Conservation (phyloP, 1,139 yeast genomes). For the Hyphopichia buzzinii region DNA sequence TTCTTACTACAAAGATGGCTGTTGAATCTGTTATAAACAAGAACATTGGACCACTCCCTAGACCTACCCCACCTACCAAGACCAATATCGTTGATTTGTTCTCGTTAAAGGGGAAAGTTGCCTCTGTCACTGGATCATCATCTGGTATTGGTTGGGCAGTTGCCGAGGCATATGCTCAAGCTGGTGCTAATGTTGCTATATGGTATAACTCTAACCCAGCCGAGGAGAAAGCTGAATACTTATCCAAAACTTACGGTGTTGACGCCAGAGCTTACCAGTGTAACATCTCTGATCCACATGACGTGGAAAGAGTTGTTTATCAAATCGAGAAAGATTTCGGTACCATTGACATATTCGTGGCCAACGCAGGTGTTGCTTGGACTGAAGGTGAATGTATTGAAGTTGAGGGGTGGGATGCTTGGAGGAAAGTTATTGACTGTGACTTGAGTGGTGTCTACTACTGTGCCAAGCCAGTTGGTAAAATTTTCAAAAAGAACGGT, state of each 20-base stretch:
- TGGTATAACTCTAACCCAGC: conserved; percentile 64
- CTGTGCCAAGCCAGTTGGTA: conserved; percentile 69
- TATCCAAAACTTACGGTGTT: conserved; percentile 63
- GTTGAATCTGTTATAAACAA: conserved; percentile 19
- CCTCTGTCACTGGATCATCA: conserved; percentile 86
- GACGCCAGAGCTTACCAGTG: conserved; percentile 71
- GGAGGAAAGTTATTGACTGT: conserved; percentile 68
- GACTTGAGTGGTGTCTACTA: conserved; percentile 78
- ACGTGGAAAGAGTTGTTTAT: conserved; percentile 55
- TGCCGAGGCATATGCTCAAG: conserved; percentile 85
- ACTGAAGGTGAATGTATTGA: conserved; percentile 68
- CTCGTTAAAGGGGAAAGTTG: conserved; percentile 78
- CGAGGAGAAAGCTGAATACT: conserved; percentile 54
- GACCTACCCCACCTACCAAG: conserved; percentile 26
- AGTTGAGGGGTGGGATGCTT: conserved; percentile 46
- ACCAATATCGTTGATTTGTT: conserved; percentile 47
- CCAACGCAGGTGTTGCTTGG: conserved; percentile 93
- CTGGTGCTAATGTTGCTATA: conserved; percentile 86
- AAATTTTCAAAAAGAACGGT: conserved; percentile 66
- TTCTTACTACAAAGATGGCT: too few relatives aligned
- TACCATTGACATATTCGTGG: conserved; percentile 79
- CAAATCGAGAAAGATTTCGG: conserved; percentile 70
- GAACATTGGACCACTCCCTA: conserved; percentile 28
- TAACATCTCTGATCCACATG: conserved; percentile 57
- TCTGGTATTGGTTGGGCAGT: conserved; percentile 84